Conservation (phyloP, 2,329 filamentous ascomycete species). For the Calonectria montana region DNA sequence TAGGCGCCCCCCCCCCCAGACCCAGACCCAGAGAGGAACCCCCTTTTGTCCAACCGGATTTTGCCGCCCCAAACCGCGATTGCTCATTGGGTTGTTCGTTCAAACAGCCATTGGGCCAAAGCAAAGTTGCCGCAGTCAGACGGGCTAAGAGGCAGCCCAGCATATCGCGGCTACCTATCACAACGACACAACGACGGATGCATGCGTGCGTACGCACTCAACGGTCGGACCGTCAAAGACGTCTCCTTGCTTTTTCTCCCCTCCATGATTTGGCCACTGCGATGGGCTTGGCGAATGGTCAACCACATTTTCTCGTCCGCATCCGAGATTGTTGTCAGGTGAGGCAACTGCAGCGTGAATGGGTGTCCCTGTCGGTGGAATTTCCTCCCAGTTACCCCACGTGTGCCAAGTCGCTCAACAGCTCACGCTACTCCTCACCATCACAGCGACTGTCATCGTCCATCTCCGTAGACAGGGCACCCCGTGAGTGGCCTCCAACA, state of each 20-base stretch:
- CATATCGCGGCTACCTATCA: neutral
- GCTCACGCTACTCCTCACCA: neutral
- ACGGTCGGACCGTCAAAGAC: neutral
- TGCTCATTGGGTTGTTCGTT: neutral
- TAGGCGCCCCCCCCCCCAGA: neutral
- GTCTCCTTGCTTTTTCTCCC: neutral
- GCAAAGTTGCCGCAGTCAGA: neutral
- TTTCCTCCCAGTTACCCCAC: conserved; percentile 8
- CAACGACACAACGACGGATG: neutral
- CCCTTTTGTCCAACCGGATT: neutral
- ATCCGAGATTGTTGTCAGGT: neutral
- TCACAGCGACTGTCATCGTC: neutral
- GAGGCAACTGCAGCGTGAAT: neutral
- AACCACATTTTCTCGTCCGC: neutral
- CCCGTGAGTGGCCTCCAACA: neutral
- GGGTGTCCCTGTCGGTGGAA: neutral
- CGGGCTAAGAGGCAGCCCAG: neutral
- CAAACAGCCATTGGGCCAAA: neutral
- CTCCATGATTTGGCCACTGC: neutral
- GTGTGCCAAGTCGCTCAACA: neutral
- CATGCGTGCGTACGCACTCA: neutral
- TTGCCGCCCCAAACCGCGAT: neutral
- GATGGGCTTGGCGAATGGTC: neutral
- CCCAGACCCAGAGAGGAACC: neutral
- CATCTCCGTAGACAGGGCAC: neutral